Conservation (phyloP, 2,329 filamentous ascomycete genomes). For the Neonectria punicea region DNA sequence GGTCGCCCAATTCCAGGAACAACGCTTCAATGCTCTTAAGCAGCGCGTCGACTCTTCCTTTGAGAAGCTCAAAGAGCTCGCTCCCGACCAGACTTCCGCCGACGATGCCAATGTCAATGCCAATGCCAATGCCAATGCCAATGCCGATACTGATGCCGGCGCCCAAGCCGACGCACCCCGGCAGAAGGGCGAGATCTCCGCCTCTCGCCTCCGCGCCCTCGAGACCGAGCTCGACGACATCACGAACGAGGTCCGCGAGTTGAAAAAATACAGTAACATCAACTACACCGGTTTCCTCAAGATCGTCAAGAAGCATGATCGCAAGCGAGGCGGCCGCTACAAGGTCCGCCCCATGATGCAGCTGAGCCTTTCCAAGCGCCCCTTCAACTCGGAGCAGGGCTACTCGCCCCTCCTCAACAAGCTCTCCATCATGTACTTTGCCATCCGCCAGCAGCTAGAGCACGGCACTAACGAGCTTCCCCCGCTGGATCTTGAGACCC, state of each 20-base stretch:
- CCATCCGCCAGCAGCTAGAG: conserved; percentile 86
- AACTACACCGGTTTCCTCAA: conserved; percentile 99
- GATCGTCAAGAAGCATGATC: conserved; percentile 98
- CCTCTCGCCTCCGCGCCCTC: conserved; percentile 73
- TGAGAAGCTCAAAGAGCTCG: conserved; percentile 82
- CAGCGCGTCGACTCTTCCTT: conserved; percentile 65
- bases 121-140: conserved; percentile 62
- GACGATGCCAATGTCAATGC: conserved; percentile 64
- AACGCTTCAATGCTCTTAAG: conserved; percentile 72
- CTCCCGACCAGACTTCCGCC: conserved; percentile 55
- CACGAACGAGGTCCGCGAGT: conserved; percentile 88
- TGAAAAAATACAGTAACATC: conserved; percentile 94
- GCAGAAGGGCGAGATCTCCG: conserved; percentile 60
- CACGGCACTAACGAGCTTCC: conserved; percentile 54
- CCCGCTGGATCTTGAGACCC: conserved; percentile 60
- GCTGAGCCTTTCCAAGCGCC: conserved; percentile 85
- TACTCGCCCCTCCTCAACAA: conserved; percentile 91
- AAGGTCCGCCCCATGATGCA: conserved; percentile 92
- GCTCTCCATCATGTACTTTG: conserved; percentile 95
- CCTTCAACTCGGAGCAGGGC: conserved; percentile 91
- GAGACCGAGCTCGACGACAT: conserved; percentile 85
- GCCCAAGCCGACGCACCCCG: conserved; percentile 40
- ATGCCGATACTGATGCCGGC: conserved; percentile 45
- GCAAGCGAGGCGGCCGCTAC: conserved; percentile 87
- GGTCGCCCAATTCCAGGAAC: conserved; percentile 87